Evolutionary conservation across 306 rosid species (phyloP).

Genomic region (Fragaria ananassa): DNA sequence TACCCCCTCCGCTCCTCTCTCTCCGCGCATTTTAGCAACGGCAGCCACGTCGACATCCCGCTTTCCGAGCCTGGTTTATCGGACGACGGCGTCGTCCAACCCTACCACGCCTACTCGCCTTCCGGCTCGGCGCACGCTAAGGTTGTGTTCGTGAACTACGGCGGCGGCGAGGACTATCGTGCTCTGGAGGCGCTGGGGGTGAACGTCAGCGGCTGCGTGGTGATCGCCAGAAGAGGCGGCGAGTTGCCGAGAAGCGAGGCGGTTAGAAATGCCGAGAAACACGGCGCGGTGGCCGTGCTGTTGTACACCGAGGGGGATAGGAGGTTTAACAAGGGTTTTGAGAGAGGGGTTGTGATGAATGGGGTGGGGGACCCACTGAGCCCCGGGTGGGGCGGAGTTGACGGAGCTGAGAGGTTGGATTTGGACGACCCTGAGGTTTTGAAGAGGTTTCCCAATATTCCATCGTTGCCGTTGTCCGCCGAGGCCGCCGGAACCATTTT

Average conservation of each 20-base stretch:
- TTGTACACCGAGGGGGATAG: slow-evolving; percentile 37
- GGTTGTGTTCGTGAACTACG: slow-evolving; percentile 73
- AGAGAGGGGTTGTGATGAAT: slow-evolving; percentile 83
- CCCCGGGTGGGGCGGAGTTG: slow-evolving; percentile 87
- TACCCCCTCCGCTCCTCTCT: slow-evolving; percentile 66
- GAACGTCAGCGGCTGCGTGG: slow-evolving; percentile 68
- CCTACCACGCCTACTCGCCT: slow-evolving; percentile 94
- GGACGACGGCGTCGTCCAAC: slow-evolving; percentile 36
- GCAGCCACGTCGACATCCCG: slow-evolving; percentile 27
- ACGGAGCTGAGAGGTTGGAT: slow-evolving; percentile 63
- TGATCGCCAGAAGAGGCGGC: slow-evolving; percentile 56
- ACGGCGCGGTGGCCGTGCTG: slow-evolving; percentile 74
- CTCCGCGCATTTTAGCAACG: slow-evolving; percentile 48
- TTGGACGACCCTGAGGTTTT: slow-evolving; percentile 58
- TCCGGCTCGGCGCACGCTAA: slow-evolving; percentile 58
- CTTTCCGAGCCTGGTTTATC: slow-evolving; percentile 31
- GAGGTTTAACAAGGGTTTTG: slow-evolving; percentile 65
- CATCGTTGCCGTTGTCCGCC: slow-evolving; percentile 76
- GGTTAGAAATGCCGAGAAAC: slow-evolving; percentile 62
- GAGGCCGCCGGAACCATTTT: slow-evolving; percentile 55
- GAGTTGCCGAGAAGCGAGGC: slow-evolving; percentile 49
- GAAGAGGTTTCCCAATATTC: slow-evolving; percentile 81
- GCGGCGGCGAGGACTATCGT: slow-evolving; percentile 60
- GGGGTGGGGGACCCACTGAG: slow-evolving; percentile 92
- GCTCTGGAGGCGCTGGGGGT: slow-evolving; percentile 44